Base-by-base conservation (phyloP, 345 rosid genomes). In the Cardamine occulta region DNA sequence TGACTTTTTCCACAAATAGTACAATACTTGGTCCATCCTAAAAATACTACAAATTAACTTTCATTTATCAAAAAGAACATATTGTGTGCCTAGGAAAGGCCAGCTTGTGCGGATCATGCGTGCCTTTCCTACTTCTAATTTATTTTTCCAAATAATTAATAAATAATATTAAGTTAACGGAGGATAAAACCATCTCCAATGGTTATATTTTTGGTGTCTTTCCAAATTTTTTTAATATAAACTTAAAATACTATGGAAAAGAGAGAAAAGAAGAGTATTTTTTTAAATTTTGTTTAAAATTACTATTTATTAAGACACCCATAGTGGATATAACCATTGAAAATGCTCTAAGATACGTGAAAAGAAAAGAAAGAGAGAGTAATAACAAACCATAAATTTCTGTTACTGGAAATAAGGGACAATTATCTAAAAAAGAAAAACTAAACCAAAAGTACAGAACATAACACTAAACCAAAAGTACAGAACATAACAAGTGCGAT, bases 351-450 rank as follows among this genome's bases (percentile, higher is more conserved):
- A n/a, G n/a, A 24, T 24, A 24, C 4, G 14, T 24, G 72, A 45
- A 60, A 28, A 19, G 15, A 18, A 40, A 15, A 60, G 7, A 72
- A 6, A 24, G 2, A 18, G 17, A 47, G 39, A 48, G 58, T 8
- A 70, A 23, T 45, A 51, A 58, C 49, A 34, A 69, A 21, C 64
- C 65, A 62, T 62, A 76, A 63, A 44, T 70, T 70, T 76, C 60
- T 70, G 72, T 70, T 70, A 63, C 44, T 54, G 66, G 80, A 76
- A 77, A 77, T 4, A 63, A 56, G 13, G 76, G 54, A 63, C 75
- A 76, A 70, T 66, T 70, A 70, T 76, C 75, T 48, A 70, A 70
- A 70, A 76, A 70, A 57, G 60, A 56, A 56, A 44, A 63, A 26
- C 4, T 26, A 3, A 26, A 26, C 28, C 28, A 26, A 26, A 26